phyloP scores from a whole-genome alignment of 495 filamentous ascomycete genomes.

The Podospora anserina region DNA sequence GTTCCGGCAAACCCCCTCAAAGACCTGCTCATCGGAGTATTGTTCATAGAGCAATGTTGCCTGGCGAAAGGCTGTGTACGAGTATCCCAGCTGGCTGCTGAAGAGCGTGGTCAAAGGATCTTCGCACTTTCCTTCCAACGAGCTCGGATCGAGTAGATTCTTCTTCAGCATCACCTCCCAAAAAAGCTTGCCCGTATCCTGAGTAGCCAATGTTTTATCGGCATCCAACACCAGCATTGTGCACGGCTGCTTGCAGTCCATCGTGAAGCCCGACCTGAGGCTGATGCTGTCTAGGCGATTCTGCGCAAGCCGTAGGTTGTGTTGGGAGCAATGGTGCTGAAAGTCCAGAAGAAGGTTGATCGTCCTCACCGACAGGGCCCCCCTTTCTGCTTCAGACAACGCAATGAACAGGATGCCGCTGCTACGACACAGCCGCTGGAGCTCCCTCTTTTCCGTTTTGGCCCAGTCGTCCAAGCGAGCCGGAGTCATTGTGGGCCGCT shows the following conservation, averaged over 20 bases:
- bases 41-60: slow-evolving; percentile 57
- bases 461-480: slow-evolving; percentile 53
- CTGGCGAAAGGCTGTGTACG: slow-evolving; percentile 57
- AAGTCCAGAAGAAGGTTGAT: slow-evolving; percentile 41
- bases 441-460: slow-evolving; percentile 44
- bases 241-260: slow-evolving; percentile 27
- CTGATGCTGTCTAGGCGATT: slow-evolving; percentile 42
- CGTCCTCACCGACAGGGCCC: slow-evolving; percentile 13
- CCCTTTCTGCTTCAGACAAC: slow-evolving; percentile 12
- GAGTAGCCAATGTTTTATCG: slow-evolving; percentile 54
- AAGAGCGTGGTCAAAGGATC: slow-evolving; percentile 50
- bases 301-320: slow-evolving; percentile 42
- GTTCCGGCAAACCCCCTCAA: slow-evolving; percentile 45
- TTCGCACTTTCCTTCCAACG: not conserved
- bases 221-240: slow-evolving; percentile 57
- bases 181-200: slow-evolving; percentile 56
- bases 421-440: slow-evolving; percentile 48
- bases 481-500: slow-evolving; percentile 35
- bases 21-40: slow-evolving; percentile 37
- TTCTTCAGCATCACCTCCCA: slow-evolving; percentile 39
- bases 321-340: slow-evolving; percentile 35
- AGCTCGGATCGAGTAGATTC: not conserved
- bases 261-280: not conserved
- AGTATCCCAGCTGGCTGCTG: slow-evolving; percentile 48
- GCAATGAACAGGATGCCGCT: slow-evolving; percentile 50